Conservation (phyloP, 441 rosid species). For the Eutrema salsugineum region DNA sequence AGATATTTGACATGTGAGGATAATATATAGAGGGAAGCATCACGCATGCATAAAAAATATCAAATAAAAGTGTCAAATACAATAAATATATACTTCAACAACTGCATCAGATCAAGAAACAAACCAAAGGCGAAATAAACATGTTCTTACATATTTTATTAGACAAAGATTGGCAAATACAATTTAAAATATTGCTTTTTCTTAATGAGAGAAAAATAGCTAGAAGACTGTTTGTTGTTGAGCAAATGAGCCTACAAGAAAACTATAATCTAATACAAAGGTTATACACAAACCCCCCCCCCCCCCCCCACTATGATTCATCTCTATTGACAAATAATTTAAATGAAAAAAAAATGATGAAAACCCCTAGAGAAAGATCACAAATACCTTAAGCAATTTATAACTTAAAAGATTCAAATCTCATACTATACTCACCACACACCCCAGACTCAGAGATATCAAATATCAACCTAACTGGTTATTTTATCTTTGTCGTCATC, state of each 20-base stretch:
- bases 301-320: slow-evolving; percentile 20
- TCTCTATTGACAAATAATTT: slow-evolving; percentile 32
- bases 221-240: slow-evolving; percentile 19
- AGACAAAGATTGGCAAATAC: slow-evolving; percentile 1
- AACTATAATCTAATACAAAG: slow-evolving; percentile 31
- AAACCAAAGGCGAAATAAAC: not conserved
- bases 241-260: slow-evolving; percentile 20
- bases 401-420: slow-evolving; percentile 18
- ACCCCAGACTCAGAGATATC: slow-evolving; percentile 17
- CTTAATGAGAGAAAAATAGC: not conserved
- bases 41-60: too few relatives aligned
- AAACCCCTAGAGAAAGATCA: slow-evolving; percentile 16
- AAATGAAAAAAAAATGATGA: not conserved
- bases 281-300: slow-evolving; percentile 28
- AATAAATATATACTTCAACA: not conserved
- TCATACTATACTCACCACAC: slow-evolving; percentile 33
- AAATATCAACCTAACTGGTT: slow-evolving; percentile 25
- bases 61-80: not conserved
- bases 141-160: not conserved
- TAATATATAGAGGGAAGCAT: too few relatives aligned
- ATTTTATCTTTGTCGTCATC: not conserved
- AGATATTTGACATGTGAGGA: too few relatives aligned
- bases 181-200: slow-evolving; percentile 1
- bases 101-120: not conserved
- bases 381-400: slow-evolving; percentile 26